A percentile compares a stretch with the other conserved stretches of the same genome.
phyloP scores from a whole-genome alignment of 352 stramenopile species.

The Globisporangium orthogonon region DNA sequence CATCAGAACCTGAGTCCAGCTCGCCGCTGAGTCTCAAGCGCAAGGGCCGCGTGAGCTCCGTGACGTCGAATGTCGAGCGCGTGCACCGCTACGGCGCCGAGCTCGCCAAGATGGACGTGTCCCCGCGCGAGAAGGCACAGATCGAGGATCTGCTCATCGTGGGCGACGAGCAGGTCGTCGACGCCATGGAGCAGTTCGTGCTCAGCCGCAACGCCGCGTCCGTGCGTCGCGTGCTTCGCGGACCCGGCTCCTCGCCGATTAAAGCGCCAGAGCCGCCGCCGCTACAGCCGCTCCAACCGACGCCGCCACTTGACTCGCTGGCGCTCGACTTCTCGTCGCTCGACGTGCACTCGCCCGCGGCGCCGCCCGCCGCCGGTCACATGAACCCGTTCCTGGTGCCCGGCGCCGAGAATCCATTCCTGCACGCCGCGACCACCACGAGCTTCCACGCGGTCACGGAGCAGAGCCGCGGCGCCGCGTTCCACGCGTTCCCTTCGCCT shows the following conservation, averaged over 20 bases:
- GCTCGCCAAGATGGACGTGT: conserved; percentile 66
- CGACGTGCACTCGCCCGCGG: conserved; percentile 36
- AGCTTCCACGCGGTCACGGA: conserved; percentile 24
- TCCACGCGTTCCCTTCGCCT: conserved; percentile 6
- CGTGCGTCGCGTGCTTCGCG: conserved; percentile 42
- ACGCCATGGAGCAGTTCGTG: conserved; percentile 77
- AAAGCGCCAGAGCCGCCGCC: not conserved
- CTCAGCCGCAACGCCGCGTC: conserved; percentile 42
- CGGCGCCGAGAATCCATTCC: conserved; percentile 31
- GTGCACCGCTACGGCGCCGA: conserved; percentile 61
- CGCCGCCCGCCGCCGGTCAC: conserved; percentile 8
- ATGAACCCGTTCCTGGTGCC: conserved; percentile 39
- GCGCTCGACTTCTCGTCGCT: conserved; percentile 49
- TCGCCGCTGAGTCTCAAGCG: conserved; percentile 57
- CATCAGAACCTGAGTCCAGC: conserved; percentile 4
- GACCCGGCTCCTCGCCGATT: conserved; percentile 14
- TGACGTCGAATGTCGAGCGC: conserved; percentile 61
- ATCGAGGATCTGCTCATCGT: conserved; percentile 70
- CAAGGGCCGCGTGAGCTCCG: conserved; percentile 60
- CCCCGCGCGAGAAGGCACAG: conserved; percentile 42
- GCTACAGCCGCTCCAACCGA: not conserved
- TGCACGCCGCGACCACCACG: conserved; percentile 21
- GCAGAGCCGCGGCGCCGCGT: conserved; percentile 7
- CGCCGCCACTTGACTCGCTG: conserved; percentile 30
- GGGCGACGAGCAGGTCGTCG: conserved; percentile 66